Evolutionary conservation across 2,329 filamentous ascomycete species (phyloP), one percentile per base, ranked within the genome.

Genomic region (Sphaceloma murrayae): DNA sequence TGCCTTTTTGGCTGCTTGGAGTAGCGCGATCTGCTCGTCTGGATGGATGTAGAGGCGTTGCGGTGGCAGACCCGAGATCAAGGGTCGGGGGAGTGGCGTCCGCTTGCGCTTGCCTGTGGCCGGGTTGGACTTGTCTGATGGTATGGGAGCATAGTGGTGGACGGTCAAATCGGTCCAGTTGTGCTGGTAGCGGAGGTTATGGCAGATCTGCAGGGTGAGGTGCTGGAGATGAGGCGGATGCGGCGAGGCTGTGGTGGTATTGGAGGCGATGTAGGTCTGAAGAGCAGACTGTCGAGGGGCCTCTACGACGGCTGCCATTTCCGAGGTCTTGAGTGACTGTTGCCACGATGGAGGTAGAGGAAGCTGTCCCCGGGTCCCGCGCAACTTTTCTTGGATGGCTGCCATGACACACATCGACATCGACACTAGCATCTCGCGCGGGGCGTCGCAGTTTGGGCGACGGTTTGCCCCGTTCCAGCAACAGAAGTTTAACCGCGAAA

Each of bases 171-270:
- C 60, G 16, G 73, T 75, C 85, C 85, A 91, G 57, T 80, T 74
- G 61, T 89, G 84, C 60, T 88, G 82, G 59, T 82, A 70, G 53
- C 75, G 69, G 36, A 91, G 74, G 60, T 88, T 87, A 60, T 80
- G 74, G 43, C 77, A 67, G 39, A 88, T 77, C 39, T 77, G 69
- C 19, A 70, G 61, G 33, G 76, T 72, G 36, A 84, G 72, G 40
- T 71, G 63, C 53, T 67, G 63, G 36, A 52, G 49, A 43, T 56
- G 46, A 40, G 45, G 16, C 30, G 51, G 44, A 45, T 54, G 48
- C 5, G 33, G 31, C n/a, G 51, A 49, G 16, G 44, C 14, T 5
- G 46, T 33, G 26, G 49, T 34, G 17, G 49, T 46, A 13, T 39
- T 32, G 19, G 30, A 11, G 6, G n/a, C 21, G 38, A 52, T 48